These are phyloP conservation scores for Plasmodium inui DNA, from an alignment of 169 alveolate species.

Conservation along the genomic window DNA sequence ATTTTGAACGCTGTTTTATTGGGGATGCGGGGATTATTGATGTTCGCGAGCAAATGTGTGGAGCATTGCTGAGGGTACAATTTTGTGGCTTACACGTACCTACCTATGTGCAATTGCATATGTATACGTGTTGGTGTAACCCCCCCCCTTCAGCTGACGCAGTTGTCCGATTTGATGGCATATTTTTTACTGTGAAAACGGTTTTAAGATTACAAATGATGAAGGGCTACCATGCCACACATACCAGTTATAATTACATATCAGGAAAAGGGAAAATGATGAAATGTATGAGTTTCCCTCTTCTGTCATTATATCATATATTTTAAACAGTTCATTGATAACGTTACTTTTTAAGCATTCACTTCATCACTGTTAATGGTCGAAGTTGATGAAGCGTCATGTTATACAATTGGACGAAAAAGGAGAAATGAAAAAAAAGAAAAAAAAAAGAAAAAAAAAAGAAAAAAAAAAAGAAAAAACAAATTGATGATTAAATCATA, in stretches of 20 bases:
- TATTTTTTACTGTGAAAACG: neutral
- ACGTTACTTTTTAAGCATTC: neutral
- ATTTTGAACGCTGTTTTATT: constrained; percentile 7
- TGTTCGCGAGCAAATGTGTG: neutral
- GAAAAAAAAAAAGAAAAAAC: neutral
- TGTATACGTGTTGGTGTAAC: neutral
- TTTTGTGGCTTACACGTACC: constrained; percentile 6
- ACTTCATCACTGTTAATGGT: neutral
- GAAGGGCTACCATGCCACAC: neutral
- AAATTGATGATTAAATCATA: neutral
- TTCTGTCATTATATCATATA: neutral
- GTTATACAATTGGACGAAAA: neutral
- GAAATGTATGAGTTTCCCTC: neutral
- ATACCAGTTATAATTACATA: neutral
- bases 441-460: neutral
- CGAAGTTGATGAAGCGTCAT: neutral
- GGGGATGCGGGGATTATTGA: neutral
- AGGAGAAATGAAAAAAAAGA: neutral
- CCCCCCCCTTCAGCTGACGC: neutral
- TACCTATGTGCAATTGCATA: neutral
- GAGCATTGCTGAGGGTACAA: neutral
- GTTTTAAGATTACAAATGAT: neutral
- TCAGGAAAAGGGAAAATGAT: neutral
- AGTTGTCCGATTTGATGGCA: neutral
- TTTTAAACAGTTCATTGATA: neutral